Evolutionary conservation across 2,329 filamentous ascomycete genomes (phyloP), one percentile per base, ranked within the genome.

Genomic region (Trichophyton simii): DNA sequence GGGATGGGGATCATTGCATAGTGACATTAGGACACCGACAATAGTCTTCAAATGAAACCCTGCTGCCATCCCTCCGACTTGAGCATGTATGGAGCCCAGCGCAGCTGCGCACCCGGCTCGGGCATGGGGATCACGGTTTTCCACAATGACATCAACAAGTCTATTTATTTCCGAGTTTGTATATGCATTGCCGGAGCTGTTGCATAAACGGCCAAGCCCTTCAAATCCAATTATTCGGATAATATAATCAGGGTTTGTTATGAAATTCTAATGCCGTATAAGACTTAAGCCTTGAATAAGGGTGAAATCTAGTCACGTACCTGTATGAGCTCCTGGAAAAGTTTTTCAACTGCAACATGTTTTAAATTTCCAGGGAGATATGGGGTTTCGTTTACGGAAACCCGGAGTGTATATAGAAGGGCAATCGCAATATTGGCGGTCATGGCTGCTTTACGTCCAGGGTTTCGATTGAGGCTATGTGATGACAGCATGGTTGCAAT

Each of bases 1-100:
- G 0, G 94, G 91, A 71, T 99, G 94, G 20, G 92, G 89, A 70
- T 99, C 94, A 67, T 91, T 96, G 72, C 91, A 92, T 8, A 99
- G 81, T 6, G 94, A 97, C 88, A 97, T 95, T n/a, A 99, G 78
- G 44, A 99, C 95, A 18, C 92, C 88, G n/a, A 96, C 82, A 58
- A 99, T 96, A 1, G 91, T 96, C 77, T 97, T 97, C 58, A 99
- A 80, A 72, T 99, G 94, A 68, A 94, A 91, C 2, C 91, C 91
- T 60, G 94, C 94, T 60, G 94, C 94, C 91, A 99, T 97, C 61
- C 94, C 92, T 62, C 94, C 95, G 38, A 99, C 88, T 72, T 96
- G 91, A 18, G 90, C 88, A 75, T 99, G 91, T 59, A 99, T 97
- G 61, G 87, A 88, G 7, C 94, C 94, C 34, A 99, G 78, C 11